Conservation (phyloP, 2,329 filamentous ascomycete genomes). For the Nannizziopsis barbatae region DNA sequence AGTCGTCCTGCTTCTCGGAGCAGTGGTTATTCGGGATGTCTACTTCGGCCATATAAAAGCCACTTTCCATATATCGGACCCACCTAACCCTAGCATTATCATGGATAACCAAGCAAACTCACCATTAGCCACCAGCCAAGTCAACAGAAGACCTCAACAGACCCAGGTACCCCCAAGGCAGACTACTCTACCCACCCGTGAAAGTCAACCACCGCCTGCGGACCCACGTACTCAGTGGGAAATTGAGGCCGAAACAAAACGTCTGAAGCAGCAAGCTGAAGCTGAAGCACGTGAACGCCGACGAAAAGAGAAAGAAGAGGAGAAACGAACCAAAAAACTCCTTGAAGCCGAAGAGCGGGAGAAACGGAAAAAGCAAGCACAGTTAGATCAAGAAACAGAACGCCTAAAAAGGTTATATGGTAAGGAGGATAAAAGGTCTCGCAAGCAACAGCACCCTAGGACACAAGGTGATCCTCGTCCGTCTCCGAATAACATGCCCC, state of each 20-base stretch:
- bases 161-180: background rate
- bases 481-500: background rate
- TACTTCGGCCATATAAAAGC: constrained; percentile 57
- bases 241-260: constrained; percentile 41
- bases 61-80: constrained; percentile 61
- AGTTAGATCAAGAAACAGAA: constrained; percentile 66
- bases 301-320: constrained; percentile 41
- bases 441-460: constrained; percentile 16
- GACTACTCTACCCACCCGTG: background rate
- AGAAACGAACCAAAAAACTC: constrained; percentile 42
- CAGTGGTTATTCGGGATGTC: constrained; percentile 50
- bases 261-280: constrained; percentile 34
- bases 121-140: background rate
- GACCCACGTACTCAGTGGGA: constrained; percentile 45
- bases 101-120: background rate
- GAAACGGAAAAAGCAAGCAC: constrained; percentile 40
- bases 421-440: constrained; percentile 29
- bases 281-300: constrained; percentile 34
- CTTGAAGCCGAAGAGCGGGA: constrained; percentile 45
- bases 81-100: constrained; percentile 16
- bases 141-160: background rate
- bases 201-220: constrained; percentile 21
- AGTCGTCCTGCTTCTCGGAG: constrained; percentile 57
- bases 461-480: background rate
- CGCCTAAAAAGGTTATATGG: constrained; percentile 53